These are phyloP conservation scores for Rubia peregrina DNA, from an alignment of 305 asterid species.

Conservation along the genomic window DNA sequence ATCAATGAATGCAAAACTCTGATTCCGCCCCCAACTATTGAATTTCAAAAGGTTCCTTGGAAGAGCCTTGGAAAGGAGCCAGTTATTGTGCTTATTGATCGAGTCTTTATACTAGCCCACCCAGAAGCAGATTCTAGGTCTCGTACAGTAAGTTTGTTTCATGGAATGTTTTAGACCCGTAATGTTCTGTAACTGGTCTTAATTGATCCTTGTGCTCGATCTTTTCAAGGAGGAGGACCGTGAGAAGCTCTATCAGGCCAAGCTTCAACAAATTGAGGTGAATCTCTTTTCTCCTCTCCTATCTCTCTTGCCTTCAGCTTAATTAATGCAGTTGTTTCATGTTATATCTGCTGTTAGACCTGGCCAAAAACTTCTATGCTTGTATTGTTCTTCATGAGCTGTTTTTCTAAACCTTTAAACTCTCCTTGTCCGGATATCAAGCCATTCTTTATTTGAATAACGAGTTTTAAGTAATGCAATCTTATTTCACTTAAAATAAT, in stretches of 20 bases:
- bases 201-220: constrained; percentile 16
- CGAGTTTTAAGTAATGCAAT: background rate
- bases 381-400: background rate
- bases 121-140: constrained; percentile 70
- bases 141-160: constrained; percentile 49
- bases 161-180: background rate
- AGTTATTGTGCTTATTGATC: constrained; percentile 91
- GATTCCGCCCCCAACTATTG: constrained; percentile 15
- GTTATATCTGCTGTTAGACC: background rate
- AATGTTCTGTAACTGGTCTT: background rate
- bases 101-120: constrained; percentile 87
- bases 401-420: background rate
- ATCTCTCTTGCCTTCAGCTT: constrained; percentile 13
- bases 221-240: constrained; percentile 72
- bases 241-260: constrained; percentile 84
- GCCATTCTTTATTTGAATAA: background rate
- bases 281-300: constrained; percentile 20
- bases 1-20: background rate
- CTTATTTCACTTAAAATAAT: background rate
- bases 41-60: constrained; percentile 78
- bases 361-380: background rate
- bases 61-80: constrained; percentile 99
- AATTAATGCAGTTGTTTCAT: background rate
- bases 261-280: constrained; percentile 95
- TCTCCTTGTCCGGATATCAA: background rate